Conservation (phyloP, 2,329 filamentous ascomycete genomes). For the Phialophora verrucosa region DNA sequence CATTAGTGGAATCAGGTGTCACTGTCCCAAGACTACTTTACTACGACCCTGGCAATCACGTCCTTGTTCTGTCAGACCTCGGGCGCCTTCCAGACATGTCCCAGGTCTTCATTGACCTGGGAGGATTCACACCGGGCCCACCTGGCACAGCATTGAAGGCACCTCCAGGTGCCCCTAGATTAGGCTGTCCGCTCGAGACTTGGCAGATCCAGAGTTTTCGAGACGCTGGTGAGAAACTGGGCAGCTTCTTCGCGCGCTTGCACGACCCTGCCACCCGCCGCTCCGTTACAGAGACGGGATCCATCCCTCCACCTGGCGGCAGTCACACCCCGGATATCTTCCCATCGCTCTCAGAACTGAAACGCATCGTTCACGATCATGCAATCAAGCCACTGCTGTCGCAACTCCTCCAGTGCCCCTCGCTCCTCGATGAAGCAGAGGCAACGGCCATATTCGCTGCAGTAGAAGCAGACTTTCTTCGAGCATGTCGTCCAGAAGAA, state of each 20-base stretch:
- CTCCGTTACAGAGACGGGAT: neutral
- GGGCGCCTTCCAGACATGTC: conserved; percentile 20
- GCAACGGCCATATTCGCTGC: conserved; percentile 4
- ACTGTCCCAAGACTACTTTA: conserved; percentile 16
- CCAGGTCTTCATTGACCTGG: conserved; percentile 19
- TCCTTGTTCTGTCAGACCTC: conserved; percentile 26
- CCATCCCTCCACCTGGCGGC: too few species aligned
- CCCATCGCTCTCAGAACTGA: conserved; percentile 13
- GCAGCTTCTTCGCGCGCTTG: conserved; percentile 23
- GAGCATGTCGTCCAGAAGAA: conserved; percentile 13
- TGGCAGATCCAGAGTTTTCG: neutral
- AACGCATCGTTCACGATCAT: conserved; percentile 9
- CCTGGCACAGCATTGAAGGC: neutral
- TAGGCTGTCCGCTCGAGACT: neutral
- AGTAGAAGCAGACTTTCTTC: conserved; percentile 19
- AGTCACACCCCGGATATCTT: neutral
- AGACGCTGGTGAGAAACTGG: conserved; percentile 12
- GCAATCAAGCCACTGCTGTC: conserved; percentile 22
- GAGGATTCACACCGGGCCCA: conserved; percentile 12
- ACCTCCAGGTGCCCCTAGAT: neutral
- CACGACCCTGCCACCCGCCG: conserved; percentile 7
- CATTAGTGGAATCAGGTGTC: neutral
- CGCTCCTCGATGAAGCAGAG: conserved; percentile 11
- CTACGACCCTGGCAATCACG: conserved; percentile 17
- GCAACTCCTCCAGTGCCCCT: conserved; percentile 16